Evolutionary conservation across 148 eudicot species (phyloP), one percentile per base, ranked within the genome.

Genomic region (Rhododendron molle): DNA sequence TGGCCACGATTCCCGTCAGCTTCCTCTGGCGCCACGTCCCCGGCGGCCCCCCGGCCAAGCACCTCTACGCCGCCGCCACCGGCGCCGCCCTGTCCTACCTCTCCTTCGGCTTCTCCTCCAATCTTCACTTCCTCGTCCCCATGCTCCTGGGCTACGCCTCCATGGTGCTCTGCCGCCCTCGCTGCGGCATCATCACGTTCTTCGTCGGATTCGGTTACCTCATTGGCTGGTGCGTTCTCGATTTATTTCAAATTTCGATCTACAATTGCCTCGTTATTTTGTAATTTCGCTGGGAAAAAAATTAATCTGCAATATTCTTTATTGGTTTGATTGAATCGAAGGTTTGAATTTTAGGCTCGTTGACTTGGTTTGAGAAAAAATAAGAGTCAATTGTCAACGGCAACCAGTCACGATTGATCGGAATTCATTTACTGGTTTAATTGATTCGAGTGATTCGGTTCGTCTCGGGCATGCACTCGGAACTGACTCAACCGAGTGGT

Each of bases 81-180:
- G 99, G 98, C 30, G 93, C 86, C n/a, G 15, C 87, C 26, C 91
- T 97, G 10, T 97, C 98, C 38, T 94, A 92, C 82, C 60, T 95
- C 16, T 92, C 99, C 4, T 97, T 97, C 52, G 99, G 99, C 28
- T 78, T 92, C 86, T 94, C 95, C 3, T 97, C 98, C 3, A 97
- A 97, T 85, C 87, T 97, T 69, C 99, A 95, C 73, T 95, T 97
- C 86, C 86, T 97, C 46, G 91, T 97, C 49, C 93, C 98, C 46
- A 95, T 97, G 91, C 56, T 89, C 12, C 84, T 93, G 46, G 96
- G 98, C 7, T 97, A 97, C 80, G 87, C 88, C 76, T 89, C 95
- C 4, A 95, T 97, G 99, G 83, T 85, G 8, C 40, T 91, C 58
- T 93, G 65, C 81, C 92, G 98, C 32, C 90, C 89, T 50, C 91